Evolutionary conservation across 495 filamentous ascomycete species (phyloP).

Genomic region (Aspergillus panamensis): DNA sequence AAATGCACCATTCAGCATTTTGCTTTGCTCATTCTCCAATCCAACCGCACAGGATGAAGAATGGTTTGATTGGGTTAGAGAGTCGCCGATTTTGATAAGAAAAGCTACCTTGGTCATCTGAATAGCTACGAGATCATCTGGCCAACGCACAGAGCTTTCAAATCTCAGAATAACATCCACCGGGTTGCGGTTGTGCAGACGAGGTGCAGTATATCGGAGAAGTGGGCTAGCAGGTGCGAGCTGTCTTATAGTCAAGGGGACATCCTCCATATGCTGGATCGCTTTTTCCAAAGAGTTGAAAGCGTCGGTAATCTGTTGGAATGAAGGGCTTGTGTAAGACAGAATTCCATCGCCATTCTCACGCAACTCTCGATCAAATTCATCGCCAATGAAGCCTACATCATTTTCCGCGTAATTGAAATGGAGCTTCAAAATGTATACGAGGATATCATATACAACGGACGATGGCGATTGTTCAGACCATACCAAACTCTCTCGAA

Average conservation of each 20-base stretch:
- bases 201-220: conserved; percentile 68
- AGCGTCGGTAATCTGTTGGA: conserved; percentile 54
- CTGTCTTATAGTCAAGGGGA: conserved; percentile 78
- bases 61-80: conserved; percentile 55
- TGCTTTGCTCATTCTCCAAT: conserved; percentile 67
- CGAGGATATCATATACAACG: conserved; percentile 75
- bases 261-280: conserved; percentile 66
- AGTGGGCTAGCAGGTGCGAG: conserved; percentile 66
- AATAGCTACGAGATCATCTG: conserved; percentile 82
- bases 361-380: conserved; percentile 54
- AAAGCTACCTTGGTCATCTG: conserved; percentile 94
- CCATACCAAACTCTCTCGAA: conserved; percentile 75
- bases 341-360: conserved; percentile 36
- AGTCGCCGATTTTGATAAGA: conserved; percentile 72
- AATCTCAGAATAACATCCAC: conserved; percentile 80
- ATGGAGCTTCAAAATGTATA: conserved; percentile 67
- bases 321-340: conserved; percentile 42
- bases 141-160: conserved; percentile 91
- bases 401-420: conserved; percentile 49
- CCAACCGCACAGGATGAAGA: conserved; percentile 62
- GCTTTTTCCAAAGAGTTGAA: conserved; percentile 71
- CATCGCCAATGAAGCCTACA: conserved; percentile 59
- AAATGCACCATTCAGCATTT: conserved; percentile 72
- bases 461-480: conserved; percentile 54
- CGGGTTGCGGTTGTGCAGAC: conserved; percentile 36